These are phyloP conservation scores for Chlorella vulgaris DNA, from an alignment of 139 green algal species.

Conservation along the genomic window DNA sequence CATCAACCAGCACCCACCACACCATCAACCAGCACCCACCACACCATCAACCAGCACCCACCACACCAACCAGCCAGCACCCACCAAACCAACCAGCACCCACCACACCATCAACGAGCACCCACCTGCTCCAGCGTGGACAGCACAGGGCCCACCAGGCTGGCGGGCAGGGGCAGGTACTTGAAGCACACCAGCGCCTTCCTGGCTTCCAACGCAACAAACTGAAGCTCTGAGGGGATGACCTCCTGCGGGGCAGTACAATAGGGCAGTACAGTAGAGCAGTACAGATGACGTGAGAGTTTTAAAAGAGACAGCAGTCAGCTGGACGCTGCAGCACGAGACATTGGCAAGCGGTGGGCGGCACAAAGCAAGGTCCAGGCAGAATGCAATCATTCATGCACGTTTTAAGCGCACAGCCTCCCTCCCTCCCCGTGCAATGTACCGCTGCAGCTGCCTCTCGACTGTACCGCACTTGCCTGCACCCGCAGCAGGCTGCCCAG, in stretches of 20 bases:
- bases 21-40: no score
- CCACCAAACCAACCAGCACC: background rate
- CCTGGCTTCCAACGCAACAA: conserved; percentile 59
- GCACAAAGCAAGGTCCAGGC: no score
- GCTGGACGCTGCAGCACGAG: no score
- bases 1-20: no score
- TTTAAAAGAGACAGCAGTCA: no score
- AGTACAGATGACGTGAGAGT: no score
- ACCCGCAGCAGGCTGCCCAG: conserved; percentile 71
- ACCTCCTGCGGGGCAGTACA: conserved; percentile 54
- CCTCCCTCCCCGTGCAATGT: no score
- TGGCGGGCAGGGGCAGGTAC: conserved; percentile 60
- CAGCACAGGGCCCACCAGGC: conserved; percentile 35
- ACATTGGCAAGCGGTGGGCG: no score
- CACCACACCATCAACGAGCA: background rate
- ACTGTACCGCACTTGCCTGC: no score
- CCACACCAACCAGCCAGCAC: background rate
- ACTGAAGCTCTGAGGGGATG: conserved; percentile 72
- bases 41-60: background rate
- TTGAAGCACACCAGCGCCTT: conserved; percentile 65
- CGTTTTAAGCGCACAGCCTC: no score
- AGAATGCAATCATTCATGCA: no score
- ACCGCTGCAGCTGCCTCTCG: no score
- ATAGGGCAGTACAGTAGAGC: background rate
- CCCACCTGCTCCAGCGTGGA: conserved; percentile 34